Conservation (phyloP, 2,329 filamentous ascomycete genomes). For the Thielaviopsis euricoi region DNA sequence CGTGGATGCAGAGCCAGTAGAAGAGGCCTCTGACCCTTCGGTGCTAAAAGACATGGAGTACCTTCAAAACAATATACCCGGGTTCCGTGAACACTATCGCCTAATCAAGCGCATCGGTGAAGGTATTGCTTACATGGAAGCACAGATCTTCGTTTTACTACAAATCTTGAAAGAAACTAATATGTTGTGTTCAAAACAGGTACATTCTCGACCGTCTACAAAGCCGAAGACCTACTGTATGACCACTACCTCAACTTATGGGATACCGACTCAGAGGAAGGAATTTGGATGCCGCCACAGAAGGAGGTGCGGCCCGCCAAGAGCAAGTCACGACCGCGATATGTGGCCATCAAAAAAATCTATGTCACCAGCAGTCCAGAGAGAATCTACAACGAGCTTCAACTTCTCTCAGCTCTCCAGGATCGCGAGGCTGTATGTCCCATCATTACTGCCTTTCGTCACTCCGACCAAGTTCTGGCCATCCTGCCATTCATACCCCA, state of each 20-base stretch:
- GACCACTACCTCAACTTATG: slow-evolving; percentile 71
- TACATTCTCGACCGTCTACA: slow-evolving; percentile 97
- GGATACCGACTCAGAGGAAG: slow-evolving; percentile 54
- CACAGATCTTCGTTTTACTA: background rate
- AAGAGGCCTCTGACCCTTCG: slow-evolving; percentile 46
- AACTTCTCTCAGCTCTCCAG: slow-evolving; percentile 75
- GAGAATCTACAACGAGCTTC: slow-evolving; percentile 90
- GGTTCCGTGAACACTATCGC: slow-evolving; percentile 69
- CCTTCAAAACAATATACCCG: slow-evolving; percentile 65
- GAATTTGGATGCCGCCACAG: slow-evolving; percentile 51
- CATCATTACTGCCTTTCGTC: slow-evolving; percentile 89
- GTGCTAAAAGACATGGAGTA: slow-evolving; percentile 78
- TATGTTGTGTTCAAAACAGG: slow-evolving; percentile 34
- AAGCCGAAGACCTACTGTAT: slow-evolving; percentile 84
- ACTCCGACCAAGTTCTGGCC: slow-evolving; percentile 87
- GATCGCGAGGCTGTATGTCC: slow-evolving; percentile 78
- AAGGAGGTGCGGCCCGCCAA: slow-evolving; percentile 27
- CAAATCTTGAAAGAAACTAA: slow-evolving; percentile 7
- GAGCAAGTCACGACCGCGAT: slow-evolving; percentile 38
- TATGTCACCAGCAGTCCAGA: slow-evolving; percentile 93
- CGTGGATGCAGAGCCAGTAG: slow-evolving; percentile 33
- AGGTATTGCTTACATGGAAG: slow-evolving; percentile 35
- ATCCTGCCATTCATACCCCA: slow-evolving; percentile 93
- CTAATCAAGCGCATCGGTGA: slow-evolving; percentile 95
- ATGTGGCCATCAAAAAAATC: slow-evolving; percentile 97